Evolutionary conservation across 2,329 filamentous ascomycete genomes (phyloP), one percentile per base, ranked within the genome.

Genomic region (Aspergillus fructus): DNA sequence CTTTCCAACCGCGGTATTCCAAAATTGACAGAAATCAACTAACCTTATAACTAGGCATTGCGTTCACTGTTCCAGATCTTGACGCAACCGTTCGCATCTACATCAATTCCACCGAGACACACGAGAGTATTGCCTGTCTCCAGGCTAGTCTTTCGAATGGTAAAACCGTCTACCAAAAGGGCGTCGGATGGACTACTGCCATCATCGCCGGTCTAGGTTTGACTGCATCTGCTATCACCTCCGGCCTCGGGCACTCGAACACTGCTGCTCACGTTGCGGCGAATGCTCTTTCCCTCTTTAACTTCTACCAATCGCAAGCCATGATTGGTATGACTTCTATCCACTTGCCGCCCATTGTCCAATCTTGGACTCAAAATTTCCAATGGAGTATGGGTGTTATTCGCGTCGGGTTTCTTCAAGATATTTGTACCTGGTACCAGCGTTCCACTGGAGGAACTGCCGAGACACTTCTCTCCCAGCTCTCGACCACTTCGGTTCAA

Each of bases 331-430:
- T 97, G 75, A 90, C 88, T 53, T 85, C 89, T 19, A 88, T 97
- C 13, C 81, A 83, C 46, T 83, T 96, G 53, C 93, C 93, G 9
- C 93, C 93, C 0, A 90, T 96, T 60, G 93, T 96, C 53, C 84
- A 90, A 68, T 84, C 93, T 0, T 97, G 93, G 93, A 96, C 93
- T 2, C 93, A 97, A 77, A 93, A 97, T 77, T 97, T 97, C 78
- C 90, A 96, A 72, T 97, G 93, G 93, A 96, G 89, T 69, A 94
- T 97, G 91, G 93, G 93, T 66, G 92, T 97, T 67, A 96, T 97
- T 68, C 85, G 85, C 51, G 83, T 97, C 42, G 81, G 81, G n/a
- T 97, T 96, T 74, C 84, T 97, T 78, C 91, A 97, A 78, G 81
- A 81, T 48, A 90, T 96, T 69, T 90, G 91, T 60, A 96, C 92